Conservation (phyloP, 345 rosid genomes). For the Syzygium grande region DNA sequence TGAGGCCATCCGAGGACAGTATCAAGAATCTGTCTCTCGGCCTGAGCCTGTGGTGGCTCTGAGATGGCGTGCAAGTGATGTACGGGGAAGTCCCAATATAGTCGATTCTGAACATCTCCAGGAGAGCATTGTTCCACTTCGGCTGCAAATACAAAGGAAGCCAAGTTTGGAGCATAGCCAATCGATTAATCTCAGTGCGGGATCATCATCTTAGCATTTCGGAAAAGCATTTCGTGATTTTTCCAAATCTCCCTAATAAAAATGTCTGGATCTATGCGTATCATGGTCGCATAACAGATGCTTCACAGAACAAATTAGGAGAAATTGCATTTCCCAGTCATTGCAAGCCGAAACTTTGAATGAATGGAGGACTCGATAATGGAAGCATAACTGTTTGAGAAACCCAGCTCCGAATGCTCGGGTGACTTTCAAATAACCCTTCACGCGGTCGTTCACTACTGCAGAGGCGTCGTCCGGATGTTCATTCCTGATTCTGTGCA, state of each 20-base stretch:
- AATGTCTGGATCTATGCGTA: background rate
- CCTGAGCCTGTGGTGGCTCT: conserved; percentile 62
- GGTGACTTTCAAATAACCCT: conserved; percentile 89
- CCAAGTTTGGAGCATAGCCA: background rate
- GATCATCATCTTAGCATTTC: background rate
- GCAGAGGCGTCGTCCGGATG: conserved; percentile 79
- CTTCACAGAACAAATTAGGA: background rate
- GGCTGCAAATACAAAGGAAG: conserved; percentile 32
- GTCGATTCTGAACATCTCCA: conserved; percentile 77
- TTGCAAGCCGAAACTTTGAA: background rate
- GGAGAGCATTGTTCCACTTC: conserved; percentile 77
- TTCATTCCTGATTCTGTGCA: conserved; percentile 59
- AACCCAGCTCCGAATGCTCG: conserved; percentile 96
- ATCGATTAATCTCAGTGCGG: background rate
- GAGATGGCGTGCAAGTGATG: conserved; percentile 67
- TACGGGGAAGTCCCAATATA: conserved; percentile 75
- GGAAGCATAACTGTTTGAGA: conserved; percentile 66
- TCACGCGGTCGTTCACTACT: conserved; percentile 72
- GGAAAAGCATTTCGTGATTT: background rate
- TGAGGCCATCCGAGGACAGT: conserved; percentile 86
- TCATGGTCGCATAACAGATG: background rate
- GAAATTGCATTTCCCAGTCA: background rate
- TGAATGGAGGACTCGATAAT: background rate
- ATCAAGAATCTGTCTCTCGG: conserved; percentile 68
- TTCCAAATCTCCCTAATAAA: background rate